These are phyloP conservation scores for Emericellopsis cladophorae DNA, from an alignment of 2,329 filamentous ascomycete genomes.

Conservation along the genomic window DNA sequence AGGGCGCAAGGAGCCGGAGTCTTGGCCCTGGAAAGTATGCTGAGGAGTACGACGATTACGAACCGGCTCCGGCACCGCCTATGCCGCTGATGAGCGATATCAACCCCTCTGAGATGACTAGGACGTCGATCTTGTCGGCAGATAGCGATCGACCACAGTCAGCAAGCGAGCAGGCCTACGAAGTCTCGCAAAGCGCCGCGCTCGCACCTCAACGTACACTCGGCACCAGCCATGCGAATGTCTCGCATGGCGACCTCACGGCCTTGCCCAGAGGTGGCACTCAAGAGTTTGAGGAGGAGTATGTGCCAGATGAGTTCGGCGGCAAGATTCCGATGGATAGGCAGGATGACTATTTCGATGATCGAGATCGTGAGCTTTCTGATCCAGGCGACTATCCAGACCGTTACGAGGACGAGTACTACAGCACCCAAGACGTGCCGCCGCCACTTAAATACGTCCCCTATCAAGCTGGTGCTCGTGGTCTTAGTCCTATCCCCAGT, in stretches of 20 bases:
- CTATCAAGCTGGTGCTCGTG: conserved; percentile 55
- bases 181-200: conserved; percentile 38
- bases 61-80: conserved; percentile 48
- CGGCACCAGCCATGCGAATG: conserved; percentile 54
- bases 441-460: conserved; percentile 54
- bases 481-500: conserved; percentile 81
- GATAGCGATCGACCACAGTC: conserved; percentile 63
- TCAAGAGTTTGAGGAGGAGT: conserved; percentile 27
- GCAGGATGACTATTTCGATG: conserved; percentile 28
- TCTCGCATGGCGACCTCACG: conserved; percentile 46
- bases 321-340: conserved; percentile 23
- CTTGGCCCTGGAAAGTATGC: conserved; percentile 29
- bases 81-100: conserved; percentile 85
- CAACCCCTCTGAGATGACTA: conserved; percentile 74
- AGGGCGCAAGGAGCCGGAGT: conserved; percentile 30
- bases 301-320: conserved; percentile 32
- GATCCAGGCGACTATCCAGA: conserved; percentile 25
- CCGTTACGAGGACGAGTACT: conserved; percentile 33
- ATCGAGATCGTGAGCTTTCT: conserved; percentile 17
- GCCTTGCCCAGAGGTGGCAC: conserved; percentile 36
- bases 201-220: conserved; percentile 30
- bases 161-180: conserved; percentile 51
- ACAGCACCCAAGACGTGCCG: conserved; percentile 49
- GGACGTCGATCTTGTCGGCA: conserved; percentile 76
- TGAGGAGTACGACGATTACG: conserved; percentile 40